Base-by-base conservation (phyloP, 495 filamentous ascomycete genomes). In the Penicillium tannophilum region DNA sequence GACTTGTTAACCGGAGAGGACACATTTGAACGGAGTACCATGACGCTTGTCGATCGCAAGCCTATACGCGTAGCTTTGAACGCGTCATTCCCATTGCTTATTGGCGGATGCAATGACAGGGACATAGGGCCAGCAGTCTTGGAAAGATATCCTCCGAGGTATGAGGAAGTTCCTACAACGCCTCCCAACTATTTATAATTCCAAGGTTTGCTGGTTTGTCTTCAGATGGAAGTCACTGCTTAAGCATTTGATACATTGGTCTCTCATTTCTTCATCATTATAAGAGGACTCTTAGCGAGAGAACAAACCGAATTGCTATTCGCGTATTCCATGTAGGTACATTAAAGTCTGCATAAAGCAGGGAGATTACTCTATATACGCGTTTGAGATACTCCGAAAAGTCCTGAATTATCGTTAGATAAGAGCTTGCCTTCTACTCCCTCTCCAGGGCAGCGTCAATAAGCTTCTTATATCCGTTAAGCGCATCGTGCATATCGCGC, bases 381-480 rank as follows among this genome's bases (percentile, higher is more conserved):
- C 2, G 16, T 17, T 41, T 41, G 5, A n/a, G 39, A 41, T 41
- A n/a, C 4, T 4, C 39, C 43, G 12, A 10, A 46, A 46, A 8
- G 43, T 23, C 19, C 39, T n/a, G 0, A 4, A 28, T 28, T 16
- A 28, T 49, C 26, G 4, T 28, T 2, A 31, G 7, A n/a, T 7
- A 26, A 46, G 43, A 17, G 4, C 14, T 49, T 41, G 39, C 39
- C 16, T n/a, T 41, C n/a, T 49, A 49, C 14, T 54, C 52, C 14
- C 52, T 30, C 23, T 54, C 68, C 41, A 90, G 63, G 30, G 80
- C 81, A 70, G 90, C 82, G 70, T 80, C 70, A 60, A 91, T 86
- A 58, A 94, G 71, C 66, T 70, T 85, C 71, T 88, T 87, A 63
- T 90, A 92, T 0, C 87, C 90, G 41, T 78, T 76, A 12, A 93